A percentile compares a stretch with the other conserved stretches of the same genome.
phyloP scores from a whole-genome alignment of 106 monocot species.

The Dioscorea zingiberensis region DNA sequence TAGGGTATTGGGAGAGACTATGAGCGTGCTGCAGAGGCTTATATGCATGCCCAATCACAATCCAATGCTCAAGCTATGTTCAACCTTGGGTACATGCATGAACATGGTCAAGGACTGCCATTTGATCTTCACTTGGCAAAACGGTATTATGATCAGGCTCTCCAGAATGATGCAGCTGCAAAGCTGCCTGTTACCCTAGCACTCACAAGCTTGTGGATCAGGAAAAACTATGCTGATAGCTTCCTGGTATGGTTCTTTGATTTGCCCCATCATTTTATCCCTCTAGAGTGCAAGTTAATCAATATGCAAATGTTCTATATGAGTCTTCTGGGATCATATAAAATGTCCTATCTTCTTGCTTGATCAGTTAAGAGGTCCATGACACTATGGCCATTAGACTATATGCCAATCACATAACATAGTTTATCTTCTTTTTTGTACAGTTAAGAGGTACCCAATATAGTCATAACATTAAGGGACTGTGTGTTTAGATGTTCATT shows the following conservation, averaged over 20 bases:
- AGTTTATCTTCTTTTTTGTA: too few species aligned
- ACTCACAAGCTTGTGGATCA: slow-evolving; percentile 78
- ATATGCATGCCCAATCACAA: slow-evolving; percentile 82
- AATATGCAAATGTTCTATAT: too few species aligned
- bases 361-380: neutral
- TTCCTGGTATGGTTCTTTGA: slow-evolving; percentile 57
- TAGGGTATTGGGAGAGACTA: slow-evolving; percentile 88
- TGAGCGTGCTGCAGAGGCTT: slow-evolving; percentile 93
- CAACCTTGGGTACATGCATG: slow-evolving; percentile 98
- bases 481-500: too few species aligned
- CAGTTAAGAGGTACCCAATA: too few species aligned
- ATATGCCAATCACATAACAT: too few species aligned
- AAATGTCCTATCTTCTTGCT: neutral
- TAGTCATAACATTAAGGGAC: too few species aligned
- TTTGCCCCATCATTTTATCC: slow-evolving; percentile 1
- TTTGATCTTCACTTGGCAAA: slow-evolving; percentile 93
- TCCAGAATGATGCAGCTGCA: slow-evolving; percentile 65
- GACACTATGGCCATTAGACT: too few species aligned
- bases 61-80: slow-evolving; percentile 95
- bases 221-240: slow-evolving; percentile 63
- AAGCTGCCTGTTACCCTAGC: slow-evolving; percentile 86
- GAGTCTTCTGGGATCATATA: neutral
- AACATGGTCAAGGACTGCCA: slow-evolving; percentile 92
- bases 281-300: neutral
- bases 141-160: slow-evolving; percentile 88